A percentile compares a stretch with the other conserved stretches of the same genome.
Conservation (phyloP, 2,329 filamentous ascomycete genomes). For the Alternaria rosae region DNA sequence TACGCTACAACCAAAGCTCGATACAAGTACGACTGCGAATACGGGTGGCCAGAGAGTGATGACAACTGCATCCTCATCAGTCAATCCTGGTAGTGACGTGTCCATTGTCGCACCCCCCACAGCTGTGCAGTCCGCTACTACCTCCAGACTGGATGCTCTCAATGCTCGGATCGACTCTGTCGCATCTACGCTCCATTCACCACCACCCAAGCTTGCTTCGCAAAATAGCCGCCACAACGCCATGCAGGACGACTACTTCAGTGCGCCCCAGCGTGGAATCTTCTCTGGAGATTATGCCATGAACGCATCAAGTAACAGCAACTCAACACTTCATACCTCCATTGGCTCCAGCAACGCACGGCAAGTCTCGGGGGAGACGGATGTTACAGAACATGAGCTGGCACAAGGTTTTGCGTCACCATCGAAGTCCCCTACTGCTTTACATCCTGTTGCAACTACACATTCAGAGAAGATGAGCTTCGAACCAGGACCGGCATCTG, state of each 20-base stretch:
- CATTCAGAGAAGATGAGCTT: background rate
- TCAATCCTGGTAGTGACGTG: background rate
- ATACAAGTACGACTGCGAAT: background rate
- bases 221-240: background rate
- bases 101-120: background rate
- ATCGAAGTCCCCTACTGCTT: background rate
- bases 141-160: background rate
- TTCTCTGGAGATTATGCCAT: background rate
- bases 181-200: background rate
- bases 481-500: constrained; percentile 7
- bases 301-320: background rate
- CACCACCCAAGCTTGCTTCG: constrained; percentile 1
- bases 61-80: background rate
- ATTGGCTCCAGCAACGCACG: background rate
- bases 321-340: background rate
- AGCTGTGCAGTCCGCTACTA: background rate
- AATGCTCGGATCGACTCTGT: constrained; percentile 1
- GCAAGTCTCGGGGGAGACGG: background rate
- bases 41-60: background rate
- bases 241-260: background rate
- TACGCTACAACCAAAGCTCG: background rate
- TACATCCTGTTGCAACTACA: background rate
- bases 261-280: background rate
- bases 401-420: background rate
- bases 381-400: background rate